Conservation (phyloP, 2,329 filamentous ascomycete species). For the Paramyrothecium roridum region DNA sequence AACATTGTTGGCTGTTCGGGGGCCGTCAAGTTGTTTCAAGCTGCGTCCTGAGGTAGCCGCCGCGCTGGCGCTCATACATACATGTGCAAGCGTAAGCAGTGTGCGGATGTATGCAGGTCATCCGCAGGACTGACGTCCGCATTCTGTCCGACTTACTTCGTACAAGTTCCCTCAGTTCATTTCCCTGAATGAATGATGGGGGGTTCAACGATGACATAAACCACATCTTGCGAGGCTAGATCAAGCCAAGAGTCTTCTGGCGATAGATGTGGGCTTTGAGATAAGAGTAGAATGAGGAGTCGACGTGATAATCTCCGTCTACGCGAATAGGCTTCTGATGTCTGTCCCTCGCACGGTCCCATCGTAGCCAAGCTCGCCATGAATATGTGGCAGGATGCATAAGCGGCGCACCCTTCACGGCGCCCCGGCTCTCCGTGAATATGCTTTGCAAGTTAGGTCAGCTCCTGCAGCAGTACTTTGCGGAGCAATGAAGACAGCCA, state of each 20-base stretch:
- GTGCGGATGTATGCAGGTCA: background rate
- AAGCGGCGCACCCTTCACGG: slow-evolving; percentile 19
- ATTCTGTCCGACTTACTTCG: background rate
- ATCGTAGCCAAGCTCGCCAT: background rate
- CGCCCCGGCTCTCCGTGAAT: background rate
- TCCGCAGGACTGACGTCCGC: background rate
- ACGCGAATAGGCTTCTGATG: background rate
- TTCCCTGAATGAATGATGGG: too few relatives aligned
- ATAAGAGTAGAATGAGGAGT: background rate
- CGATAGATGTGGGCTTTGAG: background rate
- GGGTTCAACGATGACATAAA: too few relatives aligned
- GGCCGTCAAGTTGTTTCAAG: background rate
- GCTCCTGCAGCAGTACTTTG: background rate
- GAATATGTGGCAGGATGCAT: slow-evolving; percentile 21
- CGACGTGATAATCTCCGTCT: background rate
- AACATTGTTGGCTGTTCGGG: too few relatives aligned
- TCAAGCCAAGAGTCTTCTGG: background rate
- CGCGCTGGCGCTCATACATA: background rate
- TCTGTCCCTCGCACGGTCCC: background rate
- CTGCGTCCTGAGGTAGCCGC: background rate
- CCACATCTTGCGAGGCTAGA: background rate
- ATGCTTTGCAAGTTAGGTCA: background rate
- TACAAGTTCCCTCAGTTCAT: too few relatives aligned
- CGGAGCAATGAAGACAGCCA: too few relatives aligned
- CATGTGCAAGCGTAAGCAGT: background rate